A percentile compares a stretch with the other conserved stretches of the same genome.
Conservation (phyloP, 345 rosid genomes). For the Syzygium aromaticum region DNA sequence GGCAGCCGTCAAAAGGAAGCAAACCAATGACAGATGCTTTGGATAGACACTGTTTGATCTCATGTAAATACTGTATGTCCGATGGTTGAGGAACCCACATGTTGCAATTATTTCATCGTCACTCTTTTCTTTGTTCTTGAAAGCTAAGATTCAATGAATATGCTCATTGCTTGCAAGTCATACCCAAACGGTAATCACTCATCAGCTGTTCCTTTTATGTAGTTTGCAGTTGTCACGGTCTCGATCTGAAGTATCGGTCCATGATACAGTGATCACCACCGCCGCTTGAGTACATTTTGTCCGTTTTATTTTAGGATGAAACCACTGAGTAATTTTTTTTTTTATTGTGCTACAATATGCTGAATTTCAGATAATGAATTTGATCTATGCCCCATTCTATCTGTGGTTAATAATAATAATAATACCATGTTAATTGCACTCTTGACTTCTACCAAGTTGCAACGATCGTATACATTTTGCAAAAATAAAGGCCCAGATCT, state of each 20-base stretch:
- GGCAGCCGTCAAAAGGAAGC: not conserved
- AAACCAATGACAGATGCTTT: not conserved
- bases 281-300: not conserved
- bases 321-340: not conserved
- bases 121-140: not conserved
- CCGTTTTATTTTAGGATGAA: not conserved
- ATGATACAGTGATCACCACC: not conserved
- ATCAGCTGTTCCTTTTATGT: not conserved
- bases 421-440: not conserved
- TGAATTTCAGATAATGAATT: not conserved
- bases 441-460: not conserved
- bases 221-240: not conserved
- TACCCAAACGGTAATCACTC: not conserved
- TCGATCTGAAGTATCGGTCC: too few relatives aligned
- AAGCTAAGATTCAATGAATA: conserved; percentile 8
- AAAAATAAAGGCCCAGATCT: not conserved
- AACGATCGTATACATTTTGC: not conserved
- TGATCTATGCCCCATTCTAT: not conserved
- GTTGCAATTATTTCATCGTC: not conserved
- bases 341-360: not conserved
- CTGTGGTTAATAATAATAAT: not conserved
- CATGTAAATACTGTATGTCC: not conserved
- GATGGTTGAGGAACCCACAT: not conserved
- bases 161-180: not conserved
- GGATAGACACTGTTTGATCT: not conserved